Conservation (phyloP, 2,329 filamentous ascomycete genomes). For the Sporothrix brasiliensis region DNA sequence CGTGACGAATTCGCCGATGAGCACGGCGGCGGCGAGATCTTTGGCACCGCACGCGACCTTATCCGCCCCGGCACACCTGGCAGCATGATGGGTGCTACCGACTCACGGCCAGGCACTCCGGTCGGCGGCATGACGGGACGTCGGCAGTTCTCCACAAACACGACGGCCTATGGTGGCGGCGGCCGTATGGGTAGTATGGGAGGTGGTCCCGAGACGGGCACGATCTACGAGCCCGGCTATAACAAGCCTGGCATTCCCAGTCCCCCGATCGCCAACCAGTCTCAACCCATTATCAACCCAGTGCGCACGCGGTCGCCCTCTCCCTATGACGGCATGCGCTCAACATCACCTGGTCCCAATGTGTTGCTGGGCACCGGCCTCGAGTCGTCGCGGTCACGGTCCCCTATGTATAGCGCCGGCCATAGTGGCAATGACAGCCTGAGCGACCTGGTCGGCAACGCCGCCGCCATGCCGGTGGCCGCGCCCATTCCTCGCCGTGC, state of each 20-base stretch:
- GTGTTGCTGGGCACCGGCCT: slow-evolving; percentile 36
- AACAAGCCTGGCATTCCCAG: slow-evolving; percentile 31
- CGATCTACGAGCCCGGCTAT: slow-evolving; percentile 35
- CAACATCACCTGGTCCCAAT: slow-evolving; percentile 36
- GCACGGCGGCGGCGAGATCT: slow-evolving; percentile 75
- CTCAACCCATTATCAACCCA: slow-evolving; percentile 18
- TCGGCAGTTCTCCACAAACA: slow-evolving; percentile 35
- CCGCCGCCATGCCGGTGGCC: slow-evolving; percentile 55
- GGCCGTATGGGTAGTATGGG: background rate
- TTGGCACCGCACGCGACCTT: slow-evolving; percentile 62
- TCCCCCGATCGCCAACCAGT: slow-evolving; percentile 26
- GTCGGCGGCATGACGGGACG: slow-evolving; percentile 43
- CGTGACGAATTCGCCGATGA: slow-evolving; percentile 84
- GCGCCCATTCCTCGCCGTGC: slow-evolving; percentile 11
- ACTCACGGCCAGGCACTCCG: slow-evolving; percentile 58
- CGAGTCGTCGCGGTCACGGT: slow-evolving; percentile 46
- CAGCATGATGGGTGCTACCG: slow-evolving; percentile 50
- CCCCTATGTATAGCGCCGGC: slow-evolving; percentile 50
- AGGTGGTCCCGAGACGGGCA: slow-evolving; percentile 31
- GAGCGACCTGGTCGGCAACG: slow-evolving; percentile 56
- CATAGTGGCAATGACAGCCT: slow-evolving; percentile 57
- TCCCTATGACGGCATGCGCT: slow-evolving; percentile 27
- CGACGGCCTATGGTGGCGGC: slow-evolving; percentile 16
- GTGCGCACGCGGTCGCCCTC: slow-evolving; percentile 33
- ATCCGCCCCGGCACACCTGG: slow-evolving; percentile 64